Base-by-base conservation (phyloP, 805 yeast species). In the Cyberlindnera mississippiensis region DNA sequence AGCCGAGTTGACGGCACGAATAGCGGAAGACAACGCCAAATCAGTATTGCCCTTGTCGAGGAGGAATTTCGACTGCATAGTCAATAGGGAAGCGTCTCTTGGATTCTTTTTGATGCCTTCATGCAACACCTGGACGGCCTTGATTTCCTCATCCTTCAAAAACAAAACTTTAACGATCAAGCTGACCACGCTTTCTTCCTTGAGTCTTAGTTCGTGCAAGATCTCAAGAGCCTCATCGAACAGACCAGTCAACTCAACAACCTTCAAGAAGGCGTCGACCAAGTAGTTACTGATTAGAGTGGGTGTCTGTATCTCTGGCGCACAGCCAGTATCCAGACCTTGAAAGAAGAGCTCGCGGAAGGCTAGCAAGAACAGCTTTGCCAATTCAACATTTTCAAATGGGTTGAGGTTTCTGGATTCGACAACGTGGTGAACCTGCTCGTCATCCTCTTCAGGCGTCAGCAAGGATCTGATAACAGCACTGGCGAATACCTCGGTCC, bases 321-420 rank as follows among this genome's bases (percentile, higher is more conserved):
- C 70, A 41, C 80, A 71, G 3, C 96, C 96, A 36, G 84, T 58
- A 45, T 70, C 74, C 17, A 78, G 71, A 12, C 96, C 96, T 27
- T 74, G 72, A 51, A 66, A 67, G 57, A 82, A 88, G 44, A 88
- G 70, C 39, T 63, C 59, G 59, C 82, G 88, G 58, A 85, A 85
- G 1, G 81, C 85, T 17, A 66, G 64, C 40, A 86, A 59, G 57
- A 87, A 87, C 39, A 63, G 60, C 40, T 66, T 64, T 3, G 82
- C 79, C 12, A 70, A 63, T 24, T 67, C 71, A 9, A 67, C 65
- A 26, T 63, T 65, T 20, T 70, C 57, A 46, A 93, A 75, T 4
- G 97, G 97, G 53, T 88, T 84, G 42, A 87, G 71, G 45, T 83
- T 79, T 50, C 96, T 76, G 29, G 93, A 83, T 58, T 90, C 96